Percentiles rank a stretch among this genome's conserved stretches.
phyloP scores from a whole-genome alignment of 208 protist genomes.

The Leishmania mexicana region DNA sequence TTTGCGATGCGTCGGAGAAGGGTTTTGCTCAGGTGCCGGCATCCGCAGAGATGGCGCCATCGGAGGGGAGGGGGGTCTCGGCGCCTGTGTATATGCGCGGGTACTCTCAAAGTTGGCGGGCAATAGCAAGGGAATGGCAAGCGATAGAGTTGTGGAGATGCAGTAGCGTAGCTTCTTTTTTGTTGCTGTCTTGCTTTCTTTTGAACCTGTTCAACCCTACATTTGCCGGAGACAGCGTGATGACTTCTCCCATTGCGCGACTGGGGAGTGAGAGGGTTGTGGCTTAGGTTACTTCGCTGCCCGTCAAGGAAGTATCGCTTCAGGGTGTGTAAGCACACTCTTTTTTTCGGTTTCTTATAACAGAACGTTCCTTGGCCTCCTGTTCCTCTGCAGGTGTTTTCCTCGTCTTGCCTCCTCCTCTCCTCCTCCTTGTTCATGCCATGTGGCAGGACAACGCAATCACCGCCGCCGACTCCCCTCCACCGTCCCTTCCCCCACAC shows the following conservation, averaged over 20 bases:
- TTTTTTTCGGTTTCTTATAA: constrained; percentile 9
- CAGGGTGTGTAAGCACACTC: background rate
- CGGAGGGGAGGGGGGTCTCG: background rate
- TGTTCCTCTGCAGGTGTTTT: background rate
- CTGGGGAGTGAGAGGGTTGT: background rate
- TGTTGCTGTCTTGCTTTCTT: background rate
- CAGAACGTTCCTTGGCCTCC: background rate
- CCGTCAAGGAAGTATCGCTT: background rate
- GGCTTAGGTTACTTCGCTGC: background rate
- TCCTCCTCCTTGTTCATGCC: background rate
- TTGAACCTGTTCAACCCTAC: background rate
- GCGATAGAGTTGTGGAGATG: background rate
- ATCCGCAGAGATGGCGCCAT: background rate
- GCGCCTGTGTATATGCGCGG: background rate
- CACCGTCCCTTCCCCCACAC: background rate
- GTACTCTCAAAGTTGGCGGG: background rate
- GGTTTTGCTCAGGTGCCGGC: background rate
- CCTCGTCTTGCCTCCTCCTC: background rate
- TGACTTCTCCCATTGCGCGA: background rate
- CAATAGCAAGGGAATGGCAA: background rate
- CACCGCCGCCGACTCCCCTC: background rate
- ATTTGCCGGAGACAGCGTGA: background rate
- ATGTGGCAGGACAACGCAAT: background rate
- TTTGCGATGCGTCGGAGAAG: background rate
- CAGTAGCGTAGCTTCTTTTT: background rate